Evolutionary conservation across 257 asterid genomes (phyloP).

Genomic region (Solanum ahanhuiri): DNA sequence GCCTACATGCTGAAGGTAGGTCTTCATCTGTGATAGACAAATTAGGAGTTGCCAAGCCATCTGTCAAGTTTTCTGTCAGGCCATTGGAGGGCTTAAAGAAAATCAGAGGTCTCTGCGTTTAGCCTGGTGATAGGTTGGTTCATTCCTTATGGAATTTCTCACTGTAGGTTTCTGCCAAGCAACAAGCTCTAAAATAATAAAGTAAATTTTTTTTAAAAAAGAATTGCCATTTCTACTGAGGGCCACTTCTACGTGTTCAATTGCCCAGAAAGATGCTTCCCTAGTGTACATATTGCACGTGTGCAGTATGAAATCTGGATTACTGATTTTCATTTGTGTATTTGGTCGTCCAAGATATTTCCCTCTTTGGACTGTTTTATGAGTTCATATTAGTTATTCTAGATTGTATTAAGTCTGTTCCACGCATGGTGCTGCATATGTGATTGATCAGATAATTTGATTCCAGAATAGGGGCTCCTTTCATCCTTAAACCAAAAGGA

Average conservation of each 20-base stretch:
- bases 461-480: slow-evolving; percentile 51
- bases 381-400: neutral
- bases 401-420: neutral
- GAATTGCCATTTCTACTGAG: neutral
- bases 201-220: neutral
- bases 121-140: neutral
- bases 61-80: neutral
- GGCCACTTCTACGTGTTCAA: neutral
- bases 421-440: neutral
- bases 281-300: neutral
- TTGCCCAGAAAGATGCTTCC: neutral
- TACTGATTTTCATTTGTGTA: neutral
- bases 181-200: neutral
- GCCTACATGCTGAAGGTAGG: neutral
- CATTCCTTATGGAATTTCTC: neutral
- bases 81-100: neutral
- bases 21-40: neutral
- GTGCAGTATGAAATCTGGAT: neutral
- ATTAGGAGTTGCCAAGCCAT: neutral
- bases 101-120: neutral
- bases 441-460: slow-evolving; percentile 13
- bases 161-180: neutral
- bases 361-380: neutral
- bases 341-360: neutral
- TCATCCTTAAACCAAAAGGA: slow-evolving; percentile 39